phyloP scores from a whole-genome alignment of 352 stramenopile species.

The Phytophthora cajani region DNA sequence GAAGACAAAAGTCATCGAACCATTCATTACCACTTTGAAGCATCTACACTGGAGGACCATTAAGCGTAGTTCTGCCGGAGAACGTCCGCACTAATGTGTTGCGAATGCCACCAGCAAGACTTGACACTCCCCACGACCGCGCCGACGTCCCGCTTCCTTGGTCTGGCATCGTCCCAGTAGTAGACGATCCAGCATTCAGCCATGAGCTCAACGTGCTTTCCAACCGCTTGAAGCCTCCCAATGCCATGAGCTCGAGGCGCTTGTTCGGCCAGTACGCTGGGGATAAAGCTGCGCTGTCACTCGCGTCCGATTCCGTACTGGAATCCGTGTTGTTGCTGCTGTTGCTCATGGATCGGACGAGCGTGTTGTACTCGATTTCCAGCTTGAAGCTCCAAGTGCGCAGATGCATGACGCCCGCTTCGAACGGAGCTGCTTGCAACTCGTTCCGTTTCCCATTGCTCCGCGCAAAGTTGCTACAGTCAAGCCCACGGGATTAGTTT shows the following conservation, averaged over 20 bases:
- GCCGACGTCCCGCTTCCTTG: slow-evolving; percentile 22
- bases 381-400: slow-evolving; percentile 54
- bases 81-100: slow-evolving; percentile 42
- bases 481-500: neutral
- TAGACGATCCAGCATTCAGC: slow-evolving; percentile 28
- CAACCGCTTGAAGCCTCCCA: slow-evolving; percentile 50
- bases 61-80: slow-evolving; percentile 27
- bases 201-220: slow-evolving; percentile 45
- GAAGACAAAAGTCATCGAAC: neutral
- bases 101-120: slow-evolving; percentile 35
- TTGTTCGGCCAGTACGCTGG: slow-evolving; percentile 3
- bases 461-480: slow-evolving; percentile 28
- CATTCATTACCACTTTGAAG: neutral
- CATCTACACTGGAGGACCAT: slow-evolving; percentile 13
- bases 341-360: slow-evolving; percentile 20
- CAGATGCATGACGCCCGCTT: slow-evolving; percentile 54
- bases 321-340: slow-evolving; percentile 26
- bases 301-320: slow-evolving; percentile 18
- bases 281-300: slow-evolving; percentile 4
- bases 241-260: slow-evolving; percentile 35
- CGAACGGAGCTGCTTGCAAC: slow-evolving; percentile 48
- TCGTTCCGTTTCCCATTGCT: slow-evolving; percentile 57
- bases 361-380: slow-evolving; percentile 63
- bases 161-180: slow-evolving; percentile 5
- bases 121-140: slow-evolving; percentile 33